These are phyloP conservation scores for Erodium moschatum DNA, from an alignment of 441 rosid species.

Conservation along the genomic window DNA sequence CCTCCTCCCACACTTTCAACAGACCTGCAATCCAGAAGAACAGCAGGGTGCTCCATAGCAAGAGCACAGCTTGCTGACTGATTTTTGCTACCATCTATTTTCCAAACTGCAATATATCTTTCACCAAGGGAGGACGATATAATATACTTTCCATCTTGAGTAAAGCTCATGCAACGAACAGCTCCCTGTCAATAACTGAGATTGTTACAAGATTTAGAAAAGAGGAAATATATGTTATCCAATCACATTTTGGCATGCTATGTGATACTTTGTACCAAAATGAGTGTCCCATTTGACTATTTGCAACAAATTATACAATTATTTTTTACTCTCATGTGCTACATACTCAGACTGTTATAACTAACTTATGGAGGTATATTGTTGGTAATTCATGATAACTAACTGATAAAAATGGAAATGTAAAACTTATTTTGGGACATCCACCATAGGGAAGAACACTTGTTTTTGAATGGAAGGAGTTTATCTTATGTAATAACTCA, in stretches of 20 bases:
- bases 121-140: slow-evolving; percentile 79
- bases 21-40: slow-evolving; percentile 58
- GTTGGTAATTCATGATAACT: no score
- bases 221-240: neutral
- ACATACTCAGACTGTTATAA: no score
- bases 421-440: neutral
- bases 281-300: neutral
- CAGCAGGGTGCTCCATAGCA: slow-evolving; percentile 91
- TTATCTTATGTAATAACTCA: slow-evolving; percentile 5
- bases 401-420: neutral
- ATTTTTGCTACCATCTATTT: slow-evolving; percentile 54
- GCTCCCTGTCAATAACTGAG: slow-evolving; percentile 47
- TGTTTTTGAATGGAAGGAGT: neutral
- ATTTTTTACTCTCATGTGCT: no score
- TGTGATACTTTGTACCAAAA: neutral
- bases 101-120: slow-evolving; percentile 79
- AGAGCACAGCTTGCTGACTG: slow-evolving; percentile 85
- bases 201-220: slow-evolving; percentile 16
- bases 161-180: slow-evolving; percentile 65
- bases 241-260: neutral
- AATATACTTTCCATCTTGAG: slow-evolving; percentile 63
- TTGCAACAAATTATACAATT: neutral
- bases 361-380: no score
- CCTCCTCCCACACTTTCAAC: slow-evolving; percentile 33
- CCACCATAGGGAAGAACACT: neutral